phyloP scores from a whole-genome alignment of 495 filamentous ascomycete genomes.

The Extremus antarcticus region DNA sequence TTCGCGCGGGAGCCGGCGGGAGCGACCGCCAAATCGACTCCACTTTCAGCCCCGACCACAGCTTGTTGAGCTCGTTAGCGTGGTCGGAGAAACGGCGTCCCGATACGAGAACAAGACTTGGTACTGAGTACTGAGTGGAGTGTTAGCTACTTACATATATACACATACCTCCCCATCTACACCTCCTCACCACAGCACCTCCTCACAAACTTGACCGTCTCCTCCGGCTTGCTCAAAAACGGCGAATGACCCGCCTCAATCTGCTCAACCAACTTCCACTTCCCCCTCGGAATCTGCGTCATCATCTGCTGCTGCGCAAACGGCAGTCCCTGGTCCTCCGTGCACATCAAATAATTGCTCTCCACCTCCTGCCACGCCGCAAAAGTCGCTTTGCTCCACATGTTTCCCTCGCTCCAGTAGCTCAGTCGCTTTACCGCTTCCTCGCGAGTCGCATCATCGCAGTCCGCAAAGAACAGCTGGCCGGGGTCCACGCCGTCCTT shows the following conservation, averaged over 20 bases:
- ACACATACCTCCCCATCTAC: neutral
- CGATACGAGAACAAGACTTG: too few relatives aligned
- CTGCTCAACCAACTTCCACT: conserved; percentile 6
- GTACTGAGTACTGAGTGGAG: too few relatives aligned
- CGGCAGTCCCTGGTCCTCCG: neutral
- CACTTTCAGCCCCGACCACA: too few relatives aligned
- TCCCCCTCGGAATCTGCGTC: neutral
- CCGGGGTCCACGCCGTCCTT: neutral
- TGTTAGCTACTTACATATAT: neutral
- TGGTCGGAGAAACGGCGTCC: too few relatives aligned
- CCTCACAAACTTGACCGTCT: conserved; percentile 7
- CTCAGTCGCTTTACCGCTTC: neutral
- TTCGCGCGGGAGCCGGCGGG: too few relatives aligned
- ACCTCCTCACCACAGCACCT: conserved; percentile 4
- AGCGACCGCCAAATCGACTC: too few relatives aligned
- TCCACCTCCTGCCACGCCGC: conserved; percentile 5
- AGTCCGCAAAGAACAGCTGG: conserved; percentile 2
- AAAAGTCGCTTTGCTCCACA: neutral
- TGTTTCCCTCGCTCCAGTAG: neutral
- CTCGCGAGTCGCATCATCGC: neutral
- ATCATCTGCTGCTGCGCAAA: neutral
- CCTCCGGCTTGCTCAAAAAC: conserved; percentile 1
- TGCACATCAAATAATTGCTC: conserved; percentile 4
- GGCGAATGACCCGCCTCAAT: conserved; percentile 1
- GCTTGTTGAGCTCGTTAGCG: too few relatives aligned